phyloP scores from a whole-genome alignment of 2,329 filamentous ascomycete species.

The Bertia moriformis region DNA sequence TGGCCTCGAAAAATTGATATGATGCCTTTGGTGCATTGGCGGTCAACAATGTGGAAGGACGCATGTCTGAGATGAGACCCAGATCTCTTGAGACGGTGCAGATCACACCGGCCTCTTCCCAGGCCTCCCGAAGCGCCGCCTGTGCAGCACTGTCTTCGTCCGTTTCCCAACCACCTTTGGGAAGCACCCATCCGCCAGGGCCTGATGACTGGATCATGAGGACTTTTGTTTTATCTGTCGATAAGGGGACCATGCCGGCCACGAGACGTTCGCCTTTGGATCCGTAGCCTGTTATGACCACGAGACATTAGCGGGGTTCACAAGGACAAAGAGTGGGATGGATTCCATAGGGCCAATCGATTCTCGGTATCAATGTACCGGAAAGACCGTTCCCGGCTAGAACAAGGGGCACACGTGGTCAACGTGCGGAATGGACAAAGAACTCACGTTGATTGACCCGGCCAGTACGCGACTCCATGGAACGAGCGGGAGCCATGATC shows the following conservation, averaged over 20 bases:
- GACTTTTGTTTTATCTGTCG: slow-evolving; percentile 71
- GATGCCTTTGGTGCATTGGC: slow-evolving; percentile 45
- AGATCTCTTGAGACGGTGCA: slow-evolving; percentile 75
- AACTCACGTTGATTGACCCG: slow-evolving; percentile 1
- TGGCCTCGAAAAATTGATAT: slow-evolving; percentile 76
- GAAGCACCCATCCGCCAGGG: slow-evolving; percentile 86
- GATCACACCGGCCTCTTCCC: slow-evolving; percentile 92
- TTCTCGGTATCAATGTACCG: too few species aligned
- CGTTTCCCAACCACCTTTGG: slow-evolving; percentile 93
- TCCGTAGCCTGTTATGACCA: slow-evolving; percentile 73
- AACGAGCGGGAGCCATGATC: not conserved
- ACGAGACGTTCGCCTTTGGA: slow-evolving; percentile 85
- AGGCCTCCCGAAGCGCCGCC: slow-evolving; percentile 79
- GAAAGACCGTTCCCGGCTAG: too few species aligned
- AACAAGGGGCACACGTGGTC: too few species aligned
- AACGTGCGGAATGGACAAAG: too few species aligned
- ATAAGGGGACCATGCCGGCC: slow-evolving; percentile 83
- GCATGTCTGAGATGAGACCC: slow-evolving; percentile 71
- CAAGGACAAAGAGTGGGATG: too few species aligned
- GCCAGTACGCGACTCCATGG: not conserved
- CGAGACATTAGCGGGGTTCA: too few species aligned
- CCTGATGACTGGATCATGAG: slow-evolving; percentile 86
- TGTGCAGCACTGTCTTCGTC: slow-evolving; percentile 70
- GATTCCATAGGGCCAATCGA: too few species aligned
- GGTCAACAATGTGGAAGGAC: slow-evolving; percentile 56